phyloP scores from a whole-genome alignment of 805 yeast species.

The Debaryomyces tyrocola region DNA sequence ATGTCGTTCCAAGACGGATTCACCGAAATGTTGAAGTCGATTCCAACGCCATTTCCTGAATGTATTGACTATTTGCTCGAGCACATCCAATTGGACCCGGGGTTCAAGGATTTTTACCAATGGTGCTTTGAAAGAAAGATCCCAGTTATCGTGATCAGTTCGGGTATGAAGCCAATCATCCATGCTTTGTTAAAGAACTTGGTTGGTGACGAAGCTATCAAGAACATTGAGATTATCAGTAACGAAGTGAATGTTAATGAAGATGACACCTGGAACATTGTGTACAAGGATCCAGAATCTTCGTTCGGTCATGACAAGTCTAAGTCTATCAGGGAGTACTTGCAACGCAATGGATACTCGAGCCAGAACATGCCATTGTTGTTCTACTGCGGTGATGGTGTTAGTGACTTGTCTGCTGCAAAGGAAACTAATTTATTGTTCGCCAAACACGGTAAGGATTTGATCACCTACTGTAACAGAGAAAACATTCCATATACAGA shows the following conservation, averaged over 20 bases:
- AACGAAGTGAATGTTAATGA: conserved; percentile 64
- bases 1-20: conserved; percentile 80
- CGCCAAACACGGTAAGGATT: conserved; percentile 90
- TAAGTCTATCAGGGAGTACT: conserved; percentile 62
- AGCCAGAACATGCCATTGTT: conserved; percentile 51
- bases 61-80: conserved; percentile 71
- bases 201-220: conserved; percentile 74
- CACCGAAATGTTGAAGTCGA: conserved; percentile 77
- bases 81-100: conserved; percentile 80
- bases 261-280: conserved; percentile 76
- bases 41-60: conserved; percentile 72
- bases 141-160: conserved; percentile 84
- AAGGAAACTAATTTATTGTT: conserved; percentile 90
- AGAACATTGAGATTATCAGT: conserved; percentile 75
- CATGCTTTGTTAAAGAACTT: conserved; percentile 69
- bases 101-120: conserved; percentile 76
- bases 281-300: conserved; percentile 76
- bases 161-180: conserved; percentile 94
- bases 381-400: conserved; percentile 98
- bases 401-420: conserved; percentile 92
- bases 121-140: conserved; percentile 74
- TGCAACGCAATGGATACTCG: conserved; percentile 27
- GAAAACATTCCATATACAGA: conserved; percentile 83
- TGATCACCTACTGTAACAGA: conserved; percentile 77
- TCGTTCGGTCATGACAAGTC: conserved; percentile 96